Evolutionary conservation across 192 early-diverging fungal genomes (phyloP), one percentile per base, ranked within the genome.

Genomic region (Backusella mclennaniae): DNA sequence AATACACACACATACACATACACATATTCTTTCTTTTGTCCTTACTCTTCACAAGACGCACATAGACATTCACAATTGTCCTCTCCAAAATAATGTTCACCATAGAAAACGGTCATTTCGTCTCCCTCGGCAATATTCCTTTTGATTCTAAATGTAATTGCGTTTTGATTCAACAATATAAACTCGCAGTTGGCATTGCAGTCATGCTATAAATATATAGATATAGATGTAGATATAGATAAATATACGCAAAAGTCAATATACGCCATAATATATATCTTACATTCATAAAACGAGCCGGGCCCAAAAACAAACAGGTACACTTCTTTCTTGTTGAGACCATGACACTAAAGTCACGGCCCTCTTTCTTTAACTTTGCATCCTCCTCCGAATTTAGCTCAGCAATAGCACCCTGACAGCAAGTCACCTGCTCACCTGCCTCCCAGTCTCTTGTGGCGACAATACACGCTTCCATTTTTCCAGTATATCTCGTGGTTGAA

Each of bases 281-380:
- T 86, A 88, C 87, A 66, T 91, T 91, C 11, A 91, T 87, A 79
- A 91, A 91, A 26, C 90, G 82, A 4, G 87, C 90, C 21, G 90
- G 90, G 15, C 90, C 90, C 4, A 91, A 77, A 66, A 90, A 90
- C 21, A 91, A 76, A 67, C 86, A 90, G 46, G 79, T 86, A 15
- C 83, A 78, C 6, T 81, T 74, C 39, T 85, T 83, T 21, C 85
- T 78, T 70, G 67, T 77, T 41, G 82, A 88, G 76, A 79, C 85
- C 83, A 85, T 84, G 44, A 80, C 85, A 59, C 77, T 82, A 26
- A 90, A 87, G 69, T 89, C 88, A 42, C 82, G 80, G 23, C 79
- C 76, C 6, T 80, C 80, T 29, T 85, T 84, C 66, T 86, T 80
- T 4, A 91, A 73, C 38, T 84, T 82, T 46, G 66, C 71, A 35